Conservation (phyloP, 2,329 filamentous ascomycete genomes). For the Colletotrichum liriopes region DNA sequence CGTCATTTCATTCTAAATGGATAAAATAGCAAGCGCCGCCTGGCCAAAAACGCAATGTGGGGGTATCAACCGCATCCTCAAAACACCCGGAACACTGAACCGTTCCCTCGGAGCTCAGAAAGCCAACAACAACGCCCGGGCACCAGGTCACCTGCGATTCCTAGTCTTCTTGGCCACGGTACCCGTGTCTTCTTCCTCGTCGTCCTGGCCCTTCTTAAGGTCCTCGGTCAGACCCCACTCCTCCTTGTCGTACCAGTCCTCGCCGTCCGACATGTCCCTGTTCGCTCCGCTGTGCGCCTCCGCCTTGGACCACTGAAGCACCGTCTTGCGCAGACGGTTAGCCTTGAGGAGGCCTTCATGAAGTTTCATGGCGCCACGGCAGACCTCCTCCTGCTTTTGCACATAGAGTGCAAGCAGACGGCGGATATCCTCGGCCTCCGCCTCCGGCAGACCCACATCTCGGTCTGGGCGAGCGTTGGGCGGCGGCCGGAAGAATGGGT, state of each 20-base stretch:
- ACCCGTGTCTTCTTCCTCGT: slow-evolving; percentile 82
- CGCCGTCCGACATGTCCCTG: slow-evolving; percentile 86
- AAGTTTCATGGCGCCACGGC: slow-evolving; percentile 77
- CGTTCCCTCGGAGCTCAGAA: slow-evolving; percentile 5
- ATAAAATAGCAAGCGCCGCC: slow-evolving; percentile 13
- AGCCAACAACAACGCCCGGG: slow-evolving; percentile 22
- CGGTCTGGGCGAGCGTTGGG: slow-evolving; percentile 74
- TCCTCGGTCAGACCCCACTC: slow-evolving; percentile 84
- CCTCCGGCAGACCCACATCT: slow-evolving; percentile 79
- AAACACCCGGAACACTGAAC: slow-evolving; percentile 18
- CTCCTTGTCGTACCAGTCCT: slow-evolving; percentile 90
- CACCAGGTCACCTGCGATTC: slow-evolving; percentile 61
- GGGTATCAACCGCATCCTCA: slow-evolving; percentile 42
- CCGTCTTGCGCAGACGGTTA: slow-evolving; percentile 79
- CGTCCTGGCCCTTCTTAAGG: slow-evolving; percentile 85
- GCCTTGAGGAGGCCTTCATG: slow-evolving; percentile 81
- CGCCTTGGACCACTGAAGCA: slow-evolving; percentile 83
- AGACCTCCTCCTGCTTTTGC: slow-evolving; percentile 89
- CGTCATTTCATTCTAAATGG: slow-evolving; percentile 3
- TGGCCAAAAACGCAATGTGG: slow-evolving; percentile 30
- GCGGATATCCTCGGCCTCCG: slow-evolving; percentile 85
- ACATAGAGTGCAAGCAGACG: slow-evolving; percentile 82
- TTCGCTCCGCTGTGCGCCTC: slow-evolving; percentile 79
- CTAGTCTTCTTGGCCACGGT: slow-evolving; percentile 73
- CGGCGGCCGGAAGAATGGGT: slow-evolving; percentile 82